phyloP scores from a whole-genome alignment of 2,329 filamentous ascomycete genomes.

The Clarireedia monteithiana region DNA sequence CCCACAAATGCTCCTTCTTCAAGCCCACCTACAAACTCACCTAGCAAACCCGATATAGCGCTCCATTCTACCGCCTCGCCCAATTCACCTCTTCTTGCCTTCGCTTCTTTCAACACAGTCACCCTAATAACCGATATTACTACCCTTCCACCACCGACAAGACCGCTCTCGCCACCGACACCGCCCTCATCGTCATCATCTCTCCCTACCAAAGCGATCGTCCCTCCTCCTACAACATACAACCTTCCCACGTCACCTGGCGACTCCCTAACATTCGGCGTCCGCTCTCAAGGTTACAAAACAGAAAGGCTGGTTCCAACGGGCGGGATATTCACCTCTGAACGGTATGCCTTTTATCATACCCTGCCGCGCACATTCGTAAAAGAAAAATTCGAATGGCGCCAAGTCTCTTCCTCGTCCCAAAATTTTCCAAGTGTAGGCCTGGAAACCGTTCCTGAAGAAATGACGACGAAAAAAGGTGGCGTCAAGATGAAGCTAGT shows the following conservation, averaged over 20 bases:
- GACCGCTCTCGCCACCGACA: constrained; percentile 2
- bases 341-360: constrained; percentile 21
- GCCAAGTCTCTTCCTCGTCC: constrained; percentile 7
- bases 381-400: constrained; percentile 23
- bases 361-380: constrained; percentile 14
- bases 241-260: constrained; percentile 3
- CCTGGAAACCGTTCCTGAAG: background rate
- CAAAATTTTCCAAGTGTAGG: background rate
- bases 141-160: constrained; percentile 17
- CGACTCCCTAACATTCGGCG: constrained; percentile 7
- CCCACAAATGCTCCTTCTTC: background rate
- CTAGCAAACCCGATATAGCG: constrained; percentile 19
- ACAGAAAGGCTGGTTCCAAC: constrained; percentile 16
- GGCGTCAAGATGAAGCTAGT: constrained; percentile 21
- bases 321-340: constrained; percentile 18
- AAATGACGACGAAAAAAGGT: constrained; percentile 13
- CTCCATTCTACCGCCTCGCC: constrained; percentile 20
- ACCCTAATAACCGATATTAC: constrained; percentile 22
- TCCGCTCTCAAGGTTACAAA: constrained; percentile 10
- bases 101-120: constrained; percentile 21
- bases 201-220: background rate
- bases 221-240: constrained; percentile 4
- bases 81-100: constrained; percentile 17
- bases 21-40: background rate
- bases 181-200: constrained; percentile 3